phyloP scores from a whole-genome alignment of 78 protist genomes.

The Dictyostelium firmibasis region DNA sequence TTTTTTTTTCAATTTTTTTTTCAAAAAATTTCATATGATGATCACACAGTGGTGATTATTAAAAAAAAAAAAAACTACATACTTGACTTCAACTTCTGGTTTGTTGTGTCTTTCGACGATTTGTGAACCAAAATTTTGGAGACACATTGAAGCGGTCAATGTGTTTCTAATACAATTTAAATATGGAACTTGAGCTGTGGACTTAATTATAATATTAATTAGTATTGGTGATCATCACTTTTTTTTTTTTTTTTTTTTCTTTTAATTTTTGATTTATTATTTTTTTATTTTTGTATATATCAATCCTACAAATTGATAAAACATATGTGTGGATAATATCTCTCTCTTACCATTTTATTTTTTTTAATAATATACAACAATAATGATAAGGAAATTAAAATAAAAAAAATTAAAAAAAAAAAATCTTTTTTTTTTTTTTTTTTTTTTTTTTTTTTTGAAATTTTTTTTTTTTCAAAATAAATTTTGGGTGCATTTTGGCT shows the following conservation, averaged over 20 bases:
- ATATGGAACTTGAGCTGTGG: slow-evolving; percentile 93
- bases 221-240: neutral
- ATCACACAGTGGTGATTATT: neutral
- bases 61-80: neutral
- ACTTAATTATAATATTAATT: slow-evolving; percentile 4
- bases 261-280: too few relatives aligned
- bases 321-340: neutral
- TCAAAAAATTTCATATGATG: neutral
- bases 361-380: neutral
- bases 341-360: slow-evolving; percentile 1
- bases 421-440: too few relatives aligned
- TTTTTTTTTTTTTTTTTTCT: too few relatives aligned
- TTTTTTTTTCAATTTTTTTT: too few relatives aligned
- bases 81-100: slow-evolving; percentile 98
- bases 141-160: slow-evolving; percentile 96
- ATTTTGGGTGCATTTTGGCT: neutral
- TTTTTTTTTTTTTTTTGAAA: too few relatives aligned
- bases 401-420: neutral
- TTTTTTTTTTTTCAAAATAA: neutral
- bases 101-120: slow-evolving; percentile 99
- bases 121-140: slow-evolving; percentile 96
- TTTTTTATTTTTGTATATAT: too few relatives aligned
- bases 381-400: neutral
- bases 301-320: neutral
- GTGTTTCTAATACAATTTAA: slow-evolving; percentile 90